Percentiles rank a stretch among this genome's conserved stretches.
These are phyloP conservation scores for Canna indica DNA, from an alignment of 176 grass and related monocot species.

Conservation along the genomic window DNA sequence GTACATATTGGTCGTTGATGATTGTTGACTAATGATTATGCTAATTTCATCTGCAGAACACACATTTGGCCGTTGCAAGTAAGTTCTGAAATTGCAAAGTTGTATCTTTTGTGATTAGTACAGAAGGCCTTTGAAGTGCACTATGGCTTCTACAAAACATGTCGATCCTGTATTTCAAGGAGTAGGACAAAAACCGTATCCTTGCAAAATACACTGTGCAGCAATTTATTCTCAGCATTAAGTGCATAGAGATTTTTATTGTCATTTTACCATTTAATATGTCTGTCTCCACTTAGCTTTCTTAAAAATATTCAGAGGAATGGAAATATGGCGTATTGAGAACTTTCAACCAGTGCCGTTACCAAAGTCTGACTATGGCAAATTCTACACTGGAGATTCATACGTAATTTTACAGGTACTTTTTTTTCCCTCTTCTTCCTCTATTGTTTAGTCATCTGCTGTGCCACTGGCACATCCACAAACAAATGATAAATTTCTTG, in stretches of 20 bases:
- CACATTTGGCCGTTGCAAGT: background rate
- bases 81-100: background rate
- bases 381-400: slow-evolving; percentile 96
- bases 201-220: slow-evolving; percentile 14
- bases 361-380: slow-evolving; percentile 72
- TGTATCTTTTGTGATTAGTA: background rate
- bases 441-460: too few relatives aligned
- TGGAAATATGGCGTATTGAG: slow-evolving; percentile 92
- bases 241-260: background rate
- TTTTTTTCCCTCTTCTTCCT: background rate
- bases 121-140: background rate
- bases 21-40: background rate
- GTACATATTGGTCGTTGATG: background rate
- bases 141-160: slow-evolving; percentile 38
- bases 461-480: too few relatives aligned
- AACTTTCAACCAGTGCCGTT: slow-evolving; percentile 85
- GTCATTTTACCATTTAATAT: background rate
- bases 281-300: background rate
- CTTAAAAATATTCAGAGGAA: slow-evolving; percentile 62
- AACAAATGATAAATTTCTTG: background rate
- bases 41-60: background rate
- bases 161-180: slow-evolving; percentile 68
- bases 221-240: background rate
- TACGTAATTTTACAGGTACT: slow-evolving; percentile 88
- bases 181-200: slow-evolving; percentile 61